Evolutionary conservation across 139 green algal genomes (phyloP).

Genomic region (Chlamydomonas sp.): DNA sequence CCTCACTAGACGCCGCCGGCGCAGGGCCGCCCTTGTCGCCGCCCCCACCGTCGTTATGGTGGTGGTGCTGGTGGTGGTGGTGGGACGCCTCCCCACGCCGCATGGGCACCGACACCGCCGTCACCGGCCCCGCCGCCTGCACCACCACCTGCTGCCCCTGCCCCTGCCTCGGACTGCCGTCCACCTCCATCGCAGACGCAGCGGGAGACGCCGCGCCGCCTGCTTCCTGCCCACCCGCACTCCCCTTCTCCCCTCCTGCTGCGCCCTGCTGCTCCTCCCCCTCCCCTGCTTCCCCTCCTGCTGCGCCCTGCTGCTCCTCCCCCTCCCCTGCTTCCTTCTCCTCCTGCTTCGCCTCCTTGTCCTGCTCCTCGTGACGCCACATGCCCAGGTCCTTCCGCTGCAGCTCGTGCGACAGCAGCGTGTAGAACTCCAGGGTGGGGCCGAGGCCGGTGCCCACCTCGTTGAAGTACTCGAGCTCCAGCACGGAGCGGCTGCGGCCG

Average conservation of each 20-base stretch:
- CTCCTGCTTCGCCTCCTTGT: constrained; percentile 21
- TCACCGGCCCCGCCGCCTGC: too few species aligned
- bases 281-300: constrained; percentile 88
- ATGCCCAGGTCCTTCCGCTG: constrained; percentile 81
- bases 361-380: constrained; percentile 83
- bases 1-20: not conserved
- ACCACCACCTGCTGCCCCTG: too few species aligned
- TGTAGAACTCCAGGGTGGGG: constrained; percentile 99
- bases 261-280: constrained; percentile 87
- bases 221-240: constrained; percentile 13
- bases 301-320: constrained; percentile 77
- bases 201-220: not conserved
- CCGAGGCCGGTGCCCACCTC: constrained; percentile 95
- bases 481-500: constrained; percentile 57
- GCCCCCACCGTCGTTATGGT: too few species aligned
- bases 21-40: too few species aligned
- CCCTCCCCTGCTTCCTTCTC: constrained; percentile 30
- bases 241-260: constrained; percentile 56
- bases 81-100: not conserved
- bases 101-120: too few species aligned
- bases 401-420: constrained; percentile 93
- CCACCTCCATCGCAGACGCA: too few species aligned
- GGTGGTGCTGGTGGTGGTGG: constrained; percentile 2
- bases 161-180: too few species aligned
- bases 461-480: constrained; percentile 95